These are phyloP conservation scores for Rhododendron ovatum DNA, from an alignment of 148 eudicot genomes.

Conservation along the genomic window DNA sequence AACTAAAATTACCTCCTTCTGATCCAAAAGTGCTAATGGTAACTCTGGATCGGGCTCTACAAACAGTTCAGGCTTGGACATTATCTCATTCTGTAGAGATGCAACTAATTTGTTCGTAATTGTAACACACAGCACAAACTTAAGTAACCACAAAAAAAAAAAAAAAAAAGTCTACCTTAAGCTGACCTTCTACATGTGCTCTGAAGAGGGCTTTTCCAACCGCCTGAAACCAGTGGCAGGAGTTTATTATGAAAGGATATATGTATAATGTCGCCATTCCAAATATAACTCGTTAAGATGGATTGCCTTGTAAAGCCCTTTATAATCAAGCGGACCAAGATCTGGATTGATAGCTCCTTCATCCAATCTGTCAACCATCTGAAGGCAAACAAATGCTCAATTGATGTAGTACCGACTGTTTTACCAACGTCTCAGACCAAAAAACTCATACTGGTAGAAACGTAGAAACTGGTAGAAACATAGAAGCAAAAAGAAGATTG, in stretches of 20 bases:
- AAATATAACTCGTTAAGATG: not conserved
- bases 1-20: slow-evolving; percentile 65
- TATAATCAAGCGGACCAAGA: slow-evolving; percentile 89
- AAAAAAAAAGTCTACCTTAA: slow-evolving; percentile 53
- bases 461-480: not conserved
- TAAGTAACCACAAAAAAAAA: slow-evolving; percentile 6
- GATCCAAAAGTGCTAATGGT: slow-evolving; percentile 92
- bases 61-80: slow-evolving; percentile 94
- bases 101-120: slow-evolving; percentile 13
- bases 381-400: slow-evolving; percentile 18
- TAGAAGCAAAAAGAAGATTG: not conserved
- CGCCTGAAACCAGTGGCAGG: slow-evolving; percentile 54
- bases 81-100: slow-evolving; percentile 77
- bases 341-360: slow-evolving; percentile 74
- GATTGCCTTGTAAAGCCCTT: slow-evolving; percentile 94
- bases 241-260: slow-evolving; percentile 4
- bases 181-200: slow-evolving; percentile 98
- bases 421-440: not conserved
- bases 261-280: not conserved
- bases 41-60: slow-evolving; percentile 96
- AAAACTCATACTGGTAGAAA: not conserved
- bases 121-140: not conserved
- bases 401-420: not conserved
- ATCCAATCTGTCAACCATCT: slow-evolving; percentile 96
- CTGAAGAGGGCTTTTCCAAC: slow-evolving; percentile 98